A percentile compares a stretch with the other conserved stretches of the same genome.
These are phyloP conservation scores for Perkinsus marinus DNA, from an alignment of 169 alveolate genomes.

Conservation along the genomic window DNA sequence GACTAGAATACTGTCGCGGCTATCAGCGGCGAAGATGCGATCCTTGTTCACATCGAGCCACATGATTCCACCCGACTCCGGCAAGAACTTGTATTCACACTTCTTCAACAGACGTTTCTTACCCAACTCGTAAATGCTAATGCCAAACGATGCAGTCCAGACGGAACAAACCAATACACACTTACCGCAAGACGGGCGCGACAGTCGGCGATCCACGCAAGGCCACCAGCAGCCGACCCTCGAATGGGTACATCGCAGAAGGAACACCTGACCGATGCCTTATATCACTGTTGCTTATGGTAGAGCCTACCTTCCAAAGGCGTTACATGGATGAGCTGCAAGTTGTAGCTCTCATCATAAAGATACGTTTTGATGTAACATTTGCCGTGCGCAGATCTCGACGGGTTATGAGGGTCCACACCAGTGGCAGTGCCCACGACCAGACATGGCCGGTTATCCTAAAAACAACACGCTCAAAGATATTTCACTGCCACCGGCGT, in stretches of 20 bases:
- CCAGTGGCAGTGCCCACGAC: conserved; percentile 23
- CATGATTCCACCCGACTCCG: conserved; percentile 39
- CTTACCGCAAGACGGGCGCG: neutral
- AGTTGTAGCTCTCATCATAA: conserved; percentile 35
- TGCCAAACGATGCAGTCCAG: conserved; percentile 56
- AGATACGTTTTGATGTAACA: conserved; percentile 36
- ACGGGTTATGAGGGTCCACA: neutral
- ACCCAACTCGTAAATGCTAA: conserved; percentile 91
- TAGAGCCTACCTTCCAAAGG: neutral
- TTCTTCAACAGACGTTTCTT: conserved; percentile 86
- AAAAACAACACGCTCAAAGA: neutral
- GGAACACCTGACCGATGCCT: neutral
- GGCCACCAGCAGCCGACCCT: conserved; percentile 74
- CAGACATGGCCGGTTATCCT: conserved; percentile 11
- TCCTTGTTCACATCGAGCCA: conserved; percentile 61
- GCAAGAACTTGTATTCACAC: conserved; percentile 75
- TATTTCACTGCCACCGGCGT: neutral
- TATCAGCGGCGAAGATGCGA: conserved; percentile 84
- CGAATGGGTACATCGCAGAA: conserved; percentile 57
- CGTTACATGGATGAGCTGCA: conserved; percentile 26
- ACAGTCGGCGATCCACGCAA: neutral
- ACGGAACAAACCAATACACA: neutral
- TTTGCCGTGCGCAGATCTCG: conserved; percentile 1
- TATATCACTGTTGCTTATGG: too few species aligned
- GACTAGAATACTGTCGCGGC: conserved; percentile 78